Base-by-base conservation (phyloP, 768 basidiomycete genomes). In the Collybia sordida region DNA sequence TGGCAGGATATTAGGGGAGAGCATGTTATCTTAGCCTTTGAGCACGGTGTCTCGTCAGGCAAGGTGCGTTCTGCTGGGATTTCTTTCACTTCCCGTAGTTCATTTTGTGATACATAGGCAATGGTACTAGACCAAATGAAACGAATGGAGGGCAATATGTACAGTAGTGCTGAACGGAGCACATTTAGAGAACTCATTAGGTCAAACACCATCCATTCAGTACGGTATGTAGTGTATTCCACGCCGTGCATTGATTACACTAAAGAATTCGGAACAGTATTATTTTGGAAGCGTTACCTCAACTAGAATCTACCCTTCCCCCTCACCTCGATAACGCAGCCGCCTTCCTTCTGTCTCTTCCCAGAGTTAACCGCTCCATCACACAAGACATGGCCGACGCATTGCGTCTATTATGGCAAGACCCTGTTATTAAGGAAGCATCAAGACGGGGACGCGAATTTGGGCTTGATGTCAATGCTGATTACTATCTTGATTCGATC, bases 401-500 rank as follows among this genome's bases (percentile, higher is more conserved):
- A 27, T 71, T 95, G 48, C 77, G 79, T 1, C 80, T 80, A 3
- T 79, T 98, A 19, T 96, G 93, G 93, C 66, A 67, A 3, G 87
- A 90, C 56, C 71, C 78, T 3, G 88, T 85, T 35, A 83, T 97
- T 28, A 79, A 78, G 57, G 84, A 87, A 53, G 91, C 92, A 27
- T 91, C 93, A 31, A 73, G 78, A 42, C 80, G 93, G 50, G 82
- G 86, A 21, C 82, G 91, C 47, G 95, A 98, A 72, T 93, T 94
- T 75, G 93, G 98, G 70, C 77, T 98, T 47, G 95, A 96, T 69
- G 94, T 97, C 68, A 88, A 85, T 3, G 95, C 94, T 4, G 81
- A 88, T 19, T 98, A 97, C 81, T 98, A 93, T 74, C 96, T 97
- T 77, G 87, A 85, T 64, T 70, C 86, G 9, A 90, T 97, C 58